Evolutionary conservation across 345 rosid genomes (phyloP).

Genomic region (Citrus hindsii): DNA sequence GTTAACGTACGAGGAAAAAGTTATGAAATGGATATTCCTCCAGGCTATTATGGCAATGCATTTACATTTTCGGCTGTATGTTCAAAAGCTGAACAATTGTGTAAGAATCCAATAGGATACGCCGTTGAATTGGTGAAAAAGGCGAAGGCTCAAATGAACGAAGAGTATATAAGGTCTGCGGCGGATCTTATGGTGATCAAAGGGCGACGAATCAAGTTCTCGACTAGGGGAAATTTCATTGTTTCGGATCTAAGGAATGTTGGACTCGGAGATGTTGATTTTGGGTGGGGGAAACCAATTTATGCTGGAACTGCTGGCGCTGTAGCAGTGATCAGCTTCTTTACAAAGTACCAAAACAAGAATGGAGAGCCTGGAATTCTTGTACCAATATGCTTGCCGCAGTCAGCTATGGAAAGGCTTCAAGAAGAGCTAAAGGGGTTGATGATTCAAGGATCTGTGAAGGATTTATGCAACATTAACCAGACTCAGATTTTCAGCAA

Average conservation of each 20-base stretch:
- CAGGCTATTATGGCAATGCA: constrained; percentile 28
- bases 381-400: constrained; percentile 16
- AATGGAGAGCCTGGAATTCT: constrained; percentile 22
- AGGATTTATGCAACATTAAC: neutral
- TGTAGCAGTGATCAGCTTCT: neutral
- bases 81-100: constrained; percentile 8
- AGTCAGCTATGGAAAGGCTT: constrained; percentile 18
- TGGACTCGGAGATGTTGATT: constrained; percentile 15
- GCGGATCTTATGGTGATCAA: constrained; percentile 15
- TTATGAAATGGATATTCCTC: constrained; percentile 1
- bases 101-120: neutral
- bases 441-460: neutral
- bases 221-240: neutral
- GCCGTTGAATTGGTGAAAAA: constrained; percentile 18
- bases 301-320: constrained; percentile 22
- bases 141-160: constrained; percentile 7
- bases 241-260: neutral
- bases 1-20: constrained; percentile 9
- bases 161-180: constrained; percentile 9
- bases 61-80: constrained; percentile 6
- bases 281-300: constrained; percentile 27
- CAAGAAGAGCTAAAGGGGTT: constrained; percentile 1
- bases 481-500: neutral
- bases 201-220: constrained; percentile 11
- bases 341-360: neutral